Evolutionary conservation across 768 basidiomycete species (phyloP).

Genomic region (Leccinum disarticulatum): DNA sequence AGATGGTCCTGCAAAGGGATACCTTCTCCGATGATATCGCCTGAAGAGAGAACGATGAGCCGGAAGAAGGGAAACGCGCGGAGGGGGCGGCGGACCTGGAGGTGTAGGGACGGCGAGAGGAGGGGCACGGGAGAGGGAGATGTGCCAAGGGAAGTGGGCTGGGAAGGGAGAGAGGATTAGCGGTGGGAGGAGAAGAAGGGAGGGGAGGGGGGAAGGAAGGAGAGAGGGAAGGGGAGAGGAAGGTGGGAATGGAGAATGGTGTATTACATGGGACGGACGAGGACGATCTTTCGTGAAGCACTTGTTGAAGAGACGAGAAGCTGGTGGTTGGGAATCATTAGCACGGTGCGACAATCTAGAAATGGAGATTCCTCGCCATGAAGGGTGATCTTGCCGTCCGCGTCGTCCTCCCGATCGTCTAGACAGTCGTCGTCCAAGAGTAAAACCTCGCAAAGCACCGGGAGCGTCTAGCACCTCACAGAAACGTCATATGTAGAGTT

Average conservation of each 20-base stretch:
- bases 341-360: too few species aligned
- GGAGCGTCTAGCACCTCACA: too few species aligned
- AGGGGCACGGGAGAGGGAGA: conserved; percentile 32
- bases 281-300: conserved; percentile 35
- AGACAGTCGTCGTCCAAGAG: too few species aligned
- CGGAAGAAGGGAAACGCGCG: conserved; percentile 17
- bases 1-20: conserved; percentile 63
- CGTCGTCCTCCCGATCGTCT: too few species aligned
- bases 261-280: conserved; percentile 13
- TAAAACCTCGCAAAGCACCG: too few species aligned
- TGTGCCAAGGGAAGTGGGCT: conserved; percentile 35
- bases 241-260: conserved; percentile 15
- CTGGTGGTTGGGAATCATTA: conserved; percentile 28
- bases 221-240: conserved; percentile 20
- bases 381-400: too few species aligned
- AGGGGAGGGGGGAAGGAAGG: conserved; percentile 30
- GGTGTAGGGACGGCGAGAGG: conserved; percentile 36
- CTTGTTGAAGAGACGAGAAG: conserved; percentile 35
- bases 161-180: conserved; percentile 36
- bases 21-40: conserved; percentile 73
- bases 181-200: conserved; percentile 29
- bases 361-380: too few species aligned
- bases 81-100: conserved; percentile 35
- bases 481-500: too few species aligned
- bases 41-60: conserved; percentile 61